Conservation (phyloP, 345 rosid species). For the Syzygium aromaticum region DNA sequence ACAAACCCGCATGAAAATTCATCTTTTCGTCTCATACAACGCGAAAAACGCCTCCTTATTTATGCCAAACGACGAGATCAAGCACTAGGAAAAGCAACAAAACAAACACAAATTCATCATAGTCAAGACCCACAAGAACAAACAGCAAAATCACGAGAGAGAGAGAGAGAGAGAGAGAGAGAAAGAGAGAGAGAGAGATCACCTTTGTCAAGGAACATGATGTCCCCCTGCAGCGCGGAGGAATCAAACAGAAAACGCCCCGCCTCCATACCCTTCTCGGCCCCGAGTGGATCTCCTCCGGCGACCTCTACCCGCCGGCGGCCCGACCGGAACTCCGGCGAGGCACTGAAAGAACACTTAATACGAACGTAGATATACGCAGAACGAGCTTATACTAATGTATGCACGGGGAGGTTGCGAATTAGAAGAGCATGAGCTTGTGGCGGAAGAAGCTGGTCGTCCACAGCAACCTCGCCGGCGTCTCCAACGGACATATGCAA, state of each 20-base stretch:
- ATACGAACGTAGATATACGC: neutral
- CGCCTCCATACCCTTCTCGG: constrained; percentile 39
- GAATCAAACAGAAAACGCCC: constrained; percentile 58
- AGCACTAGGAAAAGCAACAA: neutral
- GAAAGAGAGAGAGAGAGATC: neutral
- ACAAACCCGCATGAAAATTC: neutral
- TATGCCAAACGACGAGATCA: neutral
- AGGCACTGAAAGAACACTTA: neutral
- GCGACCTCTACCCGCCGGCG: neutral
- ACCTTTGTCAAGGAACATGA: constrained; percentile 72
- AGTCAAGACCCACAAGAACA: neutral
- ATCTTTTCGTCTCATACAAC: neutral
- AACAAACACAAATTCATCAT: neutral
- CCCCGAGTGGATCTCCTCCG: neutral
- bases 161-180: neutral
- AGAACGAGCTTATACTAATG: neutral
- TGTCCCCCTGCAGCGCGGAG: constrained; percentile 45
- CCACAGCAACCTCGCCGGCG: constrained; percentile 92
- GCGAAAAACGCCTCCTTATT: neutral
- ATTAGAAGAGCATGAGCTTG: constrained; percentile 79
- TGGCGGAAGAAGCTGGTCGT: constrained; percentile 97
- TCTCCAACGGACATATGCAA: constrained; percentile 69
- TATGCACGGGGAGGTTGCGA: neutral
- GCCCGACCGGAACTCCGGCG: neutral
- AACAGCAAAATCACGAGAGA: neutral